phyloP scores from a whole-genome alignment of 2,329 filamentous ascomycete species.

The Xylaria sp. region DNA sequence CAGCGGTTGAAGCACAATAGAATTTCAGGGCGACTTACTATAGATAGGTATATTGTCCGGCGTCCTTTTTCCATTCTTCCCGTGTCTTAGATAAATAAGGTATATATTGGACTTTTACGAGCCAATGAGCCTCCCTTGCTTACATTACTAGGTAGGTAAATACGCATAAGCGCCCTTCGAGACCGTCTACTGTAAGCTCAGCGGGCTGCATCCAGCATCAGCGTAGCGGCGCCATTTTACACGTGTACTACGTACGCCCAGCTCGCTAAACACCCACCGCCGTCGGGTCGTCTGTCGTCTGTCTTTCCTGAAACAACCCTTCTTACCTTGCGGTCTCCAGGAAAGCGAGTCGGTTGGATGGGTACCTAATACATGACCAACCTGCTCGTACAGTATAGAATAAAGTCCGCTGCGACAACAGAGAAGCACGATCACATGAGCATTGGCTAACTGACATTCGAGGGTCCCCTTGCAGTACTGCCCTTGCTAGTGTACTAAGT shows the following conservation, averaged over 20 bases:
- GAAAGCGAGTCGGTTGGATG: conserved; percentile 2
- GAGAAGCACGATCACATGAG: background rate
- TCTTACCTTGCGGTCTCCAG: background rate
- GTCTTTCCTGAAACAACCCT: conserved; percentile 5
- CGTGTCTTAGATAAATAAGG: background rate
- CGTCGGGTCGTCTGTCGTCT: background rate
- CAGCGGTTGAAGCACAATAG: background rate
- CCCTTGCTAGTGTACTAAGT: too few species aligned
- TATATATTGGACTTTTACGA: background rate
- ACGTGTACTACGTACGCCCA: background rate
- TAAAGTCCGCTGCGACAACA: background rate
- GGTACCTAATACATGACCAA: too few species aligned
- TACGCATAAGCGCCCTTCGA: background rate
- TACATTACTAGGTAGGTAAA: background rate
- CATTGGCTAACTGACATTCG: background rate
- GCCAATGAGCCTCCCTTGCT: conserved; percentile 10
- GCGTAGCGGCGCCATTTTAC: background rate
- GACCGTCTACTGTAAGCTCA: background rate
- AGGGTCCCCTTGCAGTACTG: too few species aligned
- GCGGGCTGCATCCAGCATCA: background rate
- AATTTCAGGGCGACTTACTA: background rate
- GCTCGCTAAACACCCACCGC: background rate
- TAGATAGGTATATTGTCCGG: background rate
- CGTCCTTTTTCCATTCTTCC: background rate
- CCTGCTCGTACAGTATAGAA: background rate